Evolutionary conservation across 768 basidiomycete genomes (phyloP).

Genomic region (Mycena olivaceomarginata): DNA sequence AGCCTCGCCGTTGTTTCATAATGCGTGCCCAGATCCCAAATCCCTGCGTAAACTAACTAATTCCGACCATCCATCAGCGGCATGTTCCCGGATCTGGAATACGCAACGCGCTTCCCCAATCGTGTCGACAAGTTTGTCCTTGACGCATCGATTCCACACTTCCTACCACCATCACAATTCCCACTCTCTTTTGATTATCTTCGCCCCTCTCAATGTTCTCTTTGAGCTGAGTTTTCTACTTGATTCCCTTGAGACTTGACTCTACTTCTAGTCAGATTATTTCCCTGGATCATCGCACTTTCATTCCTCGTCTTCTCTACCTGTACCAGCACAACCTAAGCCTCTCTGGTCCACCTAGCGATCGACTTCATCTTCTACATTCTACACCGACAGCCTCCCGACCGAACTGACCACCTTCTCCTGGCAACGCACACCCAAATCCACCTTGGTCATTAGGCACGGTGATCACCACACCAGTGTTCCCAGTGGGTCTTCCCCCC

Average conservation of each 20-base stretch:
- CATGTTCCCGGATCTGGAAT: conserved; percentile 25
- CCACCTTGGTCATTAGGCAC: conserved; percentile 40
- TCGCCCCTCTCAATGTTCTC: too few species aligned
- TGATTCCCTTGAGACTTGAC: too few species aligned
- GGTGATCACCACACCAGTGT: conserved; percentile 47
- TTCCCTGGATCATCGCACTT: too few species aligned
- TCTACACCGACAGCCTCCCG: conserved; percentile 34
- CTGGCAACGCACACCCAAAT: conserved; percentile 34
- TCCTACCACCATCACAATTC: too few species aligned
- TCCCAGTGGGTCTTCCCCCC: conserved; percentile 13
- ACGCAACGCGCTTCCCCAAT: conserved; percentile 34
- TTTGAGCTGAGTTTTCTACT: too few species aligned
- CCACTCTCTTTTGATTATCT: too few species aligned
- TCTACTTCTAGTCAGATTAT: too few species aligned
- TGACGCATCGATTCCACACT: conserved; percentile 33
- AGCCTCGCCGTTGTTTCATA: conserved; percentile 39
- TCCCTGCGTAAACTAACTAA: neutral
- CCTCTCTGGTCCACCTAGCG: too few species aligned
- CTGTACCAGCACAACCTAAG: too few species aligned
- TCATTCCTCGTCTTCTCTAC: too few species aligned
- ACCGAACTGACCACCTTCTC: conserved; percentile 42
- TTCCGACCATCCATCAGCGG: neutral
- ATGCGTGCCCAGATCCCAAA: conserved; percentile 14
- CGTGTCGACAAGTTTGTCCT: conserved; percentile 39
- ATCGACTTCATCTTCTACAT: too few species aligned